Conservation (phyloP, 2,329 filamentous ascomycete species). For the Venturia oleaginea region DNA sequence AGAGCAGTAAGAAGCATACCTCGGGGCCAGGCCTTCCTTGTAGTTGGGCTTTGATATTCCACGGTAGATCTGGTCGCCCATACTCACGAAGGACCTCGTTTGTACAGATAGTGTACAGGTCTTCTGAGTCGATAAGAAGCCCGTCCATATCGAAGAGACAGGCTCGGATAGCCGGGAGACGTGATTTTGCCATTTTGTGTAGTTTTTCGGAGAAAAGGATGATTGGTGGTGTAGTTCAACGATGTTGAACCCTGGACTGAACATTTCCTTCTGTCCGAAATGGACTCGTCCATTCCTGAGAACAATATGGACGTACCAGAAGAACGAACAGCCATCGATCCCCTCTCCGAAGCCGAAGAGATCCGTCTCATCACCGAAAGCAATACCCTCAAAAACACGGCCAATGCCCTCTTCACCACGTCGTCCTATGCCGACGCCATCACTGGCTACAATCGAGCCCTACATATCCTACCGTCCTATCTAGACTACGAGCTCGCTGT, state of each 20-base stretch:
- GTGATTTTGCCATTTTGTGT: not conserved
- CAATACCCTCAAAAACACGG: constrained; percentile 61
- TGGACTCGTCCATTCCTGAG: not conserved
- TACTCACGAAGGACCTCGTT: constrained; percentile 75
- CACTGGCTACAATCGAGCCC: constrained; percentile 70
- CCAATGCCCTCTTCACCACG: constrained; percentile 69
- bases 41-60: constrained; percentile 86
- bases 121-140: constrained; percentile 87
- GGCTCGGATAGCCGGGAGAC: constrained; percentile 66
- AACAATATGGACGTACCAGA: constrained; percentile 15
- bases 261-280: not conserved
- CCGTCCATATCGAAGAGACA: constrained; percentile 99
- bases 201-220: not conserved
- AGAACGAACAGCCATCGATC: constrained; percentile 4
- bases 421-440: constrained; percentile 70
- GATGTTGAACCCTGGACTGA: not conserved
- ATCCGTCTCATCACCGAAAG: constrained; percentile 57
- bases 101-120: constrained; percentile 74
- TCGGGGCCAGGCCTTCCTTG: constrained; percentile 56
- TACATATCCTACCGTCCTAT: constrained; percentile 71
- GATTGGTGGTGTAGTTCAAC: not conserved
- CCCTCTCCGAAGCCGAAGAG: not conserved
- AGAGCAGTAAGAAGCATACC: constrained; percentile 22
- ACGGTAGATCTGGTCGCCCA: constrained; percentile 66
- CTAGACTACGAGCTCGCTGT: constrained; percentile 84